A percentile compares a stretch with the other conserved stretches of the same genome.
These are phyloP conservation scores for Lavandula angustifolia DNA, from an alignment of 257 asterid species.

Conservation along the genomic window DNA sequence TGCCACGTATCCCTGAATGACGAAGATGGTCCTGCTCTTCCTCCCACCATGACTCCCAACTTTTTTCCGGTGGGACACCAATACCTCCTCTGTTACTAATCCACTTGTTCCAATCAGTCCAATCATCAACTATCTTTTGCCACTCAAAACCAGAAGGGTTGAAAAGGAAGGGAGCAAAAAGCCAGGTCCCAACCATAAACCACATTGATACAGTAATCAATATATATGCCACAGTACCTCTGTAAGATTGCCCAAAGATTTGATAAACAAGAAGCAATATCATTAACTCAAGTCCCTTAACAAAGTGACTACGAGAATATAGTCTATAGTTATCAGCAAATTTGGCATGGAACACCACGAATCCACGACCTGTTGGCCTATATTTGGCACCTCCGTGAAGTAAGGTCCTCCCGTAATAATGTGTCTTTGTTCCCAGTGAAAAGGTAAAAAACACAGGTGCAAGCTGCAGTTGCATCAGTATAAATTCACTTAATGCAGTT, in stretches of 20 bases:
- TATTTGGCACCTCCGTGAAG: conserved; percentile 90
- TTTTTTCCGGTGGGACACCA: conserved; percentile 93
- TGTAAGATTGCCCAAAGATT: conserved; percentile 42
- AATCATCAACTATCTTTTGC: conserved; percentile 86
- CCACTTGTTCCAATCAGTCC: conserved; percentile 98
- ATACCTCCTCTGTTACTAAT: conserved; percentile 94
- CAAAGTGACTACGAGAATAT: conserved; percentile 98
- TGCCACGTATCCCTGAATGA: conserved; percentile 43
- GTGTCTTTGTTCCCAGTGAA: conserved; percentile 94
- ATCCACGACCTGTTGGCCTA: conserved; percentile 94
- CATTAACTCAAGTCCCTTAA: conserved; percentile 69
- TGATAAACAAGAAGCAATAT: conserved; percentile 43
- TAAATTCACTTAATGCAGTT: conserved; percentile 44
- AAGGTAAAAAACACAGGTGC: conserved; percentile 98
- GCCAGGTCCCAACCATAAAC: conserved; percentile 99
- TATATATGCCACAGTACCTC: conserved; percentile 40
- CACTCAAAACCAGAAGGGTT: conserved; percentile 99
- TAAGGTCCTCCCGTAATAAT: conserved; percentile 87
- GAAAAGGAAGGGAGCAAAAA: conserved; percentile 95
- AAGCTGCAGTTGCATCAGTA: conserved; percentile 88
- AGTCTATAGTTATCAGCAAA: conserved; percentile 93
- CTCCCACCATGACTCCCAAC: conserved; percentile 99
- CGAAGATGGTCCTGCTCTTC: conserved; percentile 86
- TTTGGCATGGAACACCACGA: conserved; percentile 95
- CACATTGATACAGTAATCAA: conserved; percentile 79